Evolutionary conservation across 441 rosid species (phyloP), one percentile per base, ranked within the genome.

Genomic region (Gossypium davidsonii): DNA sequence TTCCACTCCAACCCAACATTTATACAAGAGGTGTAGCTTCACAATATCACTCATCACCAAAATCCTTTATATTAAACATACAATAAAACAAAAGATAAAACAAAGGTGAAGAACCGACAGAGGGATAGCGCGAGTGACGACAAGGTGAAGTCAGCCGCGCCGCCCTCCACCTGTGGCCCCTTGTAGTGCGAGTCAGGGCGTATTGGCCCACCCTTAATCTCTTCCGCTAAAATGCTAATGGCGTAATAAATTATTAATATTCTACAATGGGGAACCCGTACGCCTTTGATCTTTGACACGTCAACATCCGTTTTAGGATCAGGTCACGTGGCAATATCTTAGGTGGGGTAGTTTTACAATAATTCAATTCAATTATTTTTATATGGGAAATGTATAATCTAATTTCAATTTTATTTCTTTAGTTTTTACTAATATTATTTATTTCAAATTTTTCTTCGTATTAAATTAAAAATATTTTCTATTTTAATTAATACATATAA

Each of bases 41-140:
- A 34, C 39, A 34, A 34, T 34, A 1, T 34, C 39, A 34, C 39
- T 34, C 39, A 34, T 34, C 39, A 34, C 2, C 39, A 34, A 6
- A 6, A 1, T 34, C 39, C 39, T 34, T 34, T 34, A 34, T 34
- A 34, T 34, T 34, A 6, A 34, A 34, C 14, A 11, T 12, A 12
- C 53, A 51, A 51, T 15, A 10, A 39, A 51, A 52, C 21, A 34
- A 68, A 60, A 18, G 2, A 31, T 68, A 56, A 52, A 52, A 69
- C 73, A 70, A 76, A 74, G 75, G 70, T 28, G 77, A 59, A 9
- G 42, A 67, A 62, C 71, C 79, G 81, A 81, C 71, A 64, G 81
- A 71, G 62, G 62, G 75, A 73, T 74, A 6, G 9, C 67, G 71
- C 60, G 61, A 44, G 64, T 81, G 79, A 81, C 81, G 84, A 69